Percentiles rank a stretch among this genome's conserved stretches.
phyloP scores from a whole-genome alignment of 1,284 basidiomycete species.

The Microbotryum scabiosae region DNA sequence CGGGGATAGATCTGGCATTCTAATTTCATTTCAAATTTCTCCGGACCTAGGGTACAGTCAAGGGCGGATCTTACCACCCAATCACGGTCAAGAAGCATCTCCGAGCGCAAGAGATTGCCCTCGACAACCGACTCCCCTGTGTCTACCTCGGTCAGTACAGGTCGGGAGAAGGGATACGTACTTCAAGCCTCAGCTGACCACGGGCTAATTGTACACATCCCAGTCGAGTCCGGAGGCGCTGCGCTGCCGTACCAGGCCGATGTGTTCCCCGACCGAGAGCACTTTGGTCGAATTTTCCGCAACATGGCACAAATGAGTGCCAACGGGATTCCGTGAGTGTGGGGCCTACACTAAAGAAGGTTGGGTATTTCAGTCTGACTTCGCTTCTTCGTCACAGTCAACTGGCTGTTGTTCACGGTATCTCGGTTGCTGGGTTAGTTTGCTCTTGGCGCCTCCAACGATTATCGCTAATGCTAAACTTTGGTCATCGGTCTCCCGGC shows the following conservation, averaged over 20 bases:
- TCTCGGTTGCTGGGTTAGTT: slow-evolving; percentile 63
- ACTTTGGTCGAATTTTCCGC: slow-evolving; percentile 94
- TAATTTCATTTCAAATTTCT: too few species aligned
- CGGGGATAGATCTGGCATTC: too few species aligned
- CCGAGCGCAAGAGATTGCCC: slow-evolving; percentile 83
- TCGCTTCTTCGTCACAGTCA: slow-evolving; percentile 44
- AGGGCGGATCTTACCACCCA: slow-evolving; percentile 88
- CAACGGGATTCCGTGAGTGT: slow-evolving; percentile 59
- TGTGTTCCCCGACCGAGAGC: slow-evolving; percentile 77
- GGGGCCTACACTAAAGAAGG: too few species aligned
- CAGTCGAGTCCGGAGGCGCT: slow-evolving; percentile 88
- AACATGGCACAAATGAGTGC: slow-evolving; percentile 85
- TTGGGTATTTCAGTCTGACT: background rate
- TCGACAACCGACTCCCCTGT: slow-evolving; percentile 81
- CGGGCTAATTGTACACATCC: background rate
- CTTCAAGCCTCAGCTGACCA: background rate
- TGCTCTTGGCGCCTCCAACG: slow-evolving; percentile 32
- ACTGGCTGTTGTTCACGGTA: slow-evolving; percentile 86
- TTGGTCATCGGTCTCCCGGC: background rate
- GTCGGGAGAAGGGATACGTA: background rate
- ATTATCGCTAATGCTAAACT: background rate
- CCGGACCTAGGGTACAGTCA: slow-evolving; percentile 53
- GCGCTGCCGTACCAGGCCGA: slow-evolving; percentile 87
- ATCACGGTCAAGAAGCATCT: slow-evolving; percentile 93
- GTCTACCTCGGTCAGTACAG: slow-evolving; percentile 67